A percentile compares a stretch with the other conserved stretches of the same genome.
Conservation (phyloP, 495 filamentous ascomycete genomes). For the Aspergillus panamensis region DNA sequence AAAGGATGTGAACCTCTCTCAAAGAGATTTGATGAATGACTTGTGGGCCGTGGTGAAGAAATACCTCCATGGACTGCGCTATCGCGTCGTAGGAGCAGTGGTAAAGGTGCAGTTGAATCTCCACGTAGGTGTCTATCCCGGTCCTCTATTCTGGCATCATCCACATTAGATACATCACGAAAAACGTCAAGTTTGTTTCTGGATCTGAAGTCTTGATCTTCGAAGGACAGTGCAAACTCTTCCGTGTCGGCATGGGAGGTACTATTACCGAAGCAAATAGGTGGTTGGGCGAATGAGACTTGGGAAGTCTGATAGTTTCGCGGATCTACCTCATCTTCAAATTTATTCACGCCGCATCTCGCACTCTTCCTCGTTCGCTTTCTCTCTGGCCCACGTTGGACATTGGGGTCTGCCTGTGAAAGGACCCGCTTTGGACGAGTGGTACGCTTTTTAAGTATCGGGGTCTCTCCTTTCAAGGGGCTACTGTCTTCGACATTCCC, state of each 20-base stretch:
- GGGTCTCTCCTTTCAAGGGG: slow-evolving; percentile 47
- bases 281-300: slow-evolving; percentile 4
- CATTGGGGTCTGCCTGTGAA: slow-evolving; percentile 32
- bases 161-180: slow-evolving; percentile 26
- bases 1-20: slow-evolving; percentile 5
- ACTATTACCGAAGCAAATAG: slow-evolving; percentile 5
- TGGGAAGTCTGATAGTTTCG: slow-evolving; percentile 2
- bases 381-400: slow-evolving; percentile 25
- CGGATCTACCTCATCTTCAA: background rate
- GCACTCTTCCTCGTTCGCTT: slow-evolving; percentile 23
- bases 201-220: slow-evolving; percentile 20
- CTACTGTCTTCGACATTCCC: slow-evolving; percentile 52
- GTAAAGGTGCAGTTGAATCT: slow-evolving; percentile 24
- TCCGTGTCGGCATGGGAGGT: slow-evolving; percentile 23
- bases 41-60: slow-evolving; percentile 16
- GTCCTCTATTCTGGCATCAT: slow-evolving; percentile 14
- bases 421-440: slow-evolving; percentile 30
- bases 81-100: slow-evolving; percentile 22
- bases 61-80: slow-evolving; percentile 1
- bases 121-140: slow-evolving; percentile 11
- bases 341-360: slow-evolving; percentile 3
- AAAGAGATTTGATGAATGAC: slow-evolving; percentile 11
- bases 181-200: slow-evolving; percentile 36
- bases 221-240: slow-evolving; percentile 31
- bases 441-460: slow-evolving; percentile 37